Conservation (phyloP, 2,329 filamentous ascomycete genomes). For the Verticillium longisporum region DNA sequence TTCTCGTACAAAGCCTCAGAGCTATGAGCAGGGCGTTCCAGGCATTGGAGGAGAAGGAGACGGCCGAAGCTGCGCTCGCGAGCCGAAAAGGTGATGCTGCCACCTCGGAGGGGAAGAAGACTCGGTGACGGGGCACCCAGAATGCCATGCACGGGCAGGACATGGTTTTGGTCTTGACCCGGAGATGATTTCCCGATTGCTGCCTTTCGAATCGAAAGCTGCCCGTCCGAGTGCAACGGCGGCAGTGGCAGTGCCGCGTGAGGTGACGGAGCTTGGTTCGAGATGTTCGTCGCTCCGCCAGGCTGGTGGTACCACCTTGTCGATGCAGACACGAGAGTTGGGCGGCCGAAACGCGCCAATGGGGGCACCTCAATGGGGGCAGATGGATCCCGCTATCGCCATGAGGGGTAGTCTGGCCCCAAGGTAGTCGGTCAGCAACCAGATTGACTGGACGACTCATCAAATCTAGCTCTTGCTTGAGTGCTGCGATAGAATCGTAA, state of each 20-base stretch:
- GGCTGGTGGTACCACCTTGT: too few species aligned
- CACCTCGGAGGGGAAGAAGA: not conserved
- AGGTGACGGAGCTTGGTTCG: too few species aligned
- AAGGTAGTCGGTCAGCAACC: not conserved
- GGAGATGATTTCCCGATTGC: too few species aligned
- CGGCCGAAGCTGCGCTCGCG: not conserved
- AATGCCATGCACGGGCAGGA: not conserved
- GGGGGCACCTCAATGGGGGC: not conserved
- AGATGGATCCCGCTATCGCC: not conserved
- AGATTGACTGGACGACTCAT: not conserved
- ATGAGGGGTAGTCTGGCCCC: not conserved
- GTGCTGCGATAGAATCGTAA: not conserved
- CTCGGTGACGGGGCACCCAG: not conserved
- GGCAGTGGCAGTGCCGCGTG: too few species aligned
- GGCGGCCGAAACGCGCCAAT: not conserved
- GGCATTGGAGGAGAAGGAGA: constrained; percentile 1
- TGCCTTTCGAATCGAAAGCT: too few species aligned
- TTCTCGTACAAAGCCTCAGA: not conserved
- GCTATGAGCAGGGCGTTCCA: not conserved
- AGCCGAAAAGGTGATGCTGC: not conserved
- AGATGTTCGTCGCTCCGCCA: too few species aligned
- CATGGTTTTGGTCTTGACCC: too few species aligned
- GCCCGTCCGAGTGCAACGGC: too few species aligned
- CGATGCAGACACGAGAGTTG: not conserved
- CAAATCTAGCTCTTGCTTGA: not conserved